Evolutionary conservation across 2,329 filamentous ascomycete species (phyloP), one percentile per base, ranked within the genome.

Genomic region (Colletotrichum eleusines): DNA sequence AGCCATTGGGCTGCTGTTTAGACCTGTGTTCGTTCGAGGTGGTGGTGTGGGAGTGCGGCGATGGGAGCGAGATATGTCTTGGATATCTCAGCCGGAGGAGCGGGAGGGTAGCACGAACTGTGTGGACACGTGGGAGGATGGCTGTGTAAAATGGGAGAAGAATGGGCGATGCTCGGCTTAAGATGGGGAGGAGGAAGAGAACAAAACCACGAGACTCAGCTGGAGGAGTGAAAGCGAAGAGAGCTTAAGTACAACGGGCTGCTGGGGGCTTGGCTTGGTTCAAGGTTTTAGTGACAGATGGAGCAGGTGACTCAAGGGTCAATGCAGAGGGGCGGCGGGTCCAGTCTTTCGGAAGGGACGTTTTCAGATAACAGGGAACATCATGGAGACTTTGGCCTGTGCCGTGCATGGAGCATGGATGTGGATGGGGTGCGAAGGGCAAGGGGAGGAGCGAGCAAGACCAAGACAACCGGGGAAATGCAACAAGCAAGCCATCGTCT

Each of bases 1-100:
- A 57, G 78, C 73, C 78, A 79, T 79, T 31, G 42, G 16, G 54
- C 6, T 46, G 35, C 40, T 60, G 51, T 11, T 48, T 62, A 23
- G 28, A n/a, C 35, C 55, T 42, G 59, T 42, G 57, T 5, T n/a
- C n/a, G n/a, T n/a, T n/a, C n/a, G 26, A 46, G 51, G 28, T 28
- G 44, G 44, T 28, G 44, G 44, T 28, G 35, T 58, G 40, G 14
- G 14, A 16, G 8, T 59, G 55, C 40, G 26, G 4, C 20, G 58
- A 42, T 3, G 58, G 26, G 23, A 33, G 18, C 48, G 42, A 31
- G 35, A 33, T 44, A 67, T 53, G 64, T 70, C 50, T 67, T 51
- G 68, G 35, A 66, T 59, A 61, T 58, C 54, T 51, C 35, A 38
- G 54, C 53, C 35, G 59, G 63, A 53, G 44, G 59, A 35, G 35